phyloP scores from a whole-genome alignment of 2,329 filamentous ascomycete genomes.

The Hypoxylon sp. region DNA sequence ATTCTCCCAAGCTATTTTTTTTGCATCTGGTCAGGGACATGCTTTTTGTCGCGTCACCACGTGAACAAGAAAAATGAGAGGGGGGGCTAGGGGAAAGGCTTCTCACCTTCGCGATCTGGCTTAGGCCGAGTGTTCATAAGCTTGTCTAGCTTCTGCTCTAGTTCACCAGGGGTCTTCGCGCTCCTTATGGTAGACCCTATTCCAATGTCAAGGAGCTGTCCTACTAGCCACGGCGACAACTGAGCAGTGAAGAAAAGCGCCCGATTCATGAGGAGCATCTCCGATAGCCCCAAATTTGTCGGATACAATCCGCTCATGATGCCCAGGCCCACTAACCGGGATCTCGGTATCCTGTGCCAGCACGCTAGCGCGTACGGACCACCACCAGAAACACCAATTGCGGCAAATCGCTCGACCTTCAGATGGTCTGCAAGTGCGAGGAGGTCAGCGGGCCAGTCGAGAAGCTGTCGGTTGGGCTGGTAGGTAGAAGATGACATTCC shows the following conservation, averaged over 20 bases:
- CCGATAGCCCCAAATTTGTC: slow-evolving; percentile 36
- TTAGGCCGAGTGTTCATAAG: slow-evolving; percentile 13
- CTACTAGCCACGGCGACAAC: slow-evolving; percentile 41
- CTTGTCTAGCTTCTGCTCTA: slow-evolving; percentile 17
- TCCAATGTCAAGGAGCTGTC: slow-evolving; percentile 26
- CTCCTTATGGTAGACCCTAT: slow-evolving; percentile 30
- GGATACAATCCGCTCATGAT: slow-evolving; percentile 45
- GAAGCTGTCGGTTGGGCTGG: slow-evolving; percentile 46
- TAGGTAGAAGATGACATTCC: slow-evolving; percentile 55
- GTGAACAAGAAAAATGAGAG: not conserved
- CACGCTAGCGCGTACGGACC: slow-evolving; percentile 50
- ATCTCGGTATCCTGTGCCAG: slow-evolving; percentile 37
- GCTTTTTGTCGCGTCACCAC: not conserved
- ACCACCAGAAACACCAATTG: slow-evolving; percentile 52
- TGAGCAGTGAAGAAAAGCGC: slow-evolving; percentile 38
- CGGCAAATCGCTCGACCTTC: slow-evolving; percentile 43
- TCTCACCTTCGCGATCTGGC: slow-evolving; percentile 21
- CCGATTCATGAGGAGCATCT: slow-evolving; percentile 43
- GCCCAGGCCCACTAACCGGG: slow-evolving; percentile 38
- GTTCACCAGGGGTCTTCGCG: slow-evolving; percentile 12
- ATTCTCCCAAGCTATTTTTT: slow-evolving; percentile 13
- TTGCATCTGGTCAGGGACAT: not conserved
- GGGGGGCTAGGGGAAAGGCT: no score
- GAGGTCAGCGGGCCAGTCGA: slow-evolving; percentile 49
- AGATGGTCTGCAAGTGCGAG: slow-evolving; percentile 49